Evolutionary conservation across 306 rosid species (phyloP), one percentile per base, ranked within the genome.

Genomic region (Alnus rubra): DNA sequence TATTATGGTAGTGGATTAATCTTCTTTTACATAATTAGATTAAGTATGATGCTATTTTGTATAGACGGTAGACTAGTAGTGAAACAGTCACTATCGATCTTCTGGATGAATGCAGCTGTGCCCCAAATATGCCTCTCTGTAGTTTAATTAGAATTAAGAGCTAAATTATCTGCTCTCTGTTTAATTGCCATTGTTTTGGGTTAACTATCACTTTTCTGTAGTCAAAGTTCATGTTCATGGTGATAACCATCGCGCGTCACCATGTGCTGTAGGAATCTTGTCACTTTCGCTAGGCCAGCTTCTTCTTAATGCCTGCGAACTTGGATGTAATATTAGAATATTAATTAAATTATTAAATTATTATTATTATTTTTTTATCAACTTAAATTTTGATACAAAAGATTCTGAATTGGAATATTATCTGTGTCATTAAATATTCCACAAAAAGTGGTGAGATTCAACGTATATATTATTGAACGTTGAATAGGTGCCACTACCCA

Each of bases 11-110:
- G 55, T 35, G 44, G 42, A 37, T 23, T 23, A 23, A 4, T 82
- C 59, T 35, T 82, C 65, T 71, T 45, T 28, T 73, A 71, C 58
- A 59, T 3, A 2, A 74, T 60, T 77, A 64, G 6, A 63, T 37
- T 53, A 13, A 45, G 54, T 39, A 54, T 65, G 60, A 45, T 72
- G 49, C 2, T 11, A 19, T 33, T 42, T 3, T 75, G 68, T 30
- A 71, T 72, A 54, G 23, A 30, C 11, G 13, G 69, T 49, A 52
- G 70, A 68, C 8, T 59, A 47, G 77, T 48, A 18, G 73, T 58
- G 23, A 82, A 58, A 45, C 60, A 81, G 76, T 79, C 71, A 56
- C 62, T 75, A 78, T 68, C 28, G 28, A 23, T 23, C 56, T 71
- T 31, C 53, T 76, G 45, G 55, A 78, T 73, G 54, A 45, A 39